These are phyloP conservation scores for Eragrostis tef DNA, from an alignment of 202 grass and related monocot species.

Conservation along the genomic window DNA sequence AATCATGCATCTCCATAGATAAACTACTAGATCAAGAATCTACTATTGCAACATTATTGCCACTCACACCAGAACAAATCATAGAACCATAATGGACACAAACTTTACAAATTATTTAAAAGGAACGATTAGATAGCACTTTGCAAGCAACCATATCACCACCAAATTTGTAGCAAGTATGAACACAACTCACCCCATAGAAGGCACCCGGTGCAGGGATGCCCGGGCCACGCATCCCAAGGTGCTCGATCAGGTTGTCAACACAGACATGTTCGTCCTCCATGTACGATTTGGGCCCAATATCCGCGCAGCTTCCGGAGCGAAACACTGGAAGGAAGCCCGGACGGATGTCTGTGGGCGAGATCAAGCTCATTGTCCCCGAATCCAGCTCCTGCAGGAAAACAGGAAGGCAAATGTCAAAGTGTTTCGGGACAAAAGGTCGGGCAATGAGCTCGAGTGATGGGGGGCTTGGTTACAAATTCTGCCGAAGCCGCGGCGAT, in stretches of 20 bases:
- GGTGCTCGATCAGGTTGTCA: conserved; percentile 77
- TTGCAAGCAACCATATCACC: background rate
- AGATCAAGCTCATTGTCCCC: conserved; percentile 67
- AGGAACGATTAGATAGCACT: background rate
- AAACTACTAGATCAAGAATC: conserved; percentile 36
- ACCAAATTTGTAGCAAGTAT: conserved; percentile 15
- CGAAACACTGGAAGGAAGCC: conserved; percentile 77
- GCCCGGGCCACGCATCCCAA: conserved; percentile 42
- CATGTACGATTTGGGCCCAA: conserved; percentile 77
- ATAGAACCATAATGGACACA: conserved; percentile 41
- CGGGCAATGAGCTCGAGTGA: background rate
- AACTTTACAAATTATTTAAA: conserved; percentile 33
- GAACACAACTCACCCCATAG: conserved; percentile 77
- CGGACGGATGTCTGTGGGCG: conserved; percentile 51
- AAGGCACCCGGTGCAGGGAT: conserved; percentile 83
- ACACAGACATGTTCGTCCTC: conserved; percentile 94
- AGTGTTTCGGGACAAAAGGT: background rate
- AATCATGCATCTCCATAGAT: conserved; percentile 37
- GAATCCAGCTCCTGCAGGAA: conserved; percentile 68
- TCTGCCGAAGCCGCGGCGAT: conserved; percentile 55
- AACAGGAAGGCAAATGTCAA: background rate
- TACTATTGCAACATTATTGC: conserved; percentile 34
- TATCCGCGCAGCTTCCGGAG: conserved; percentile 78
- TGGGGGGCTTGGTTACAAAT: conserved; percentile 40
- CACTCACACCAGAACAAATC: conserved; percentile 34